These are phyloP conservation scores for Diaporthe sp. DNA, from an alignment of 2,329 filamentous ascomycete species.

Conservation along the genomic window DNA sequence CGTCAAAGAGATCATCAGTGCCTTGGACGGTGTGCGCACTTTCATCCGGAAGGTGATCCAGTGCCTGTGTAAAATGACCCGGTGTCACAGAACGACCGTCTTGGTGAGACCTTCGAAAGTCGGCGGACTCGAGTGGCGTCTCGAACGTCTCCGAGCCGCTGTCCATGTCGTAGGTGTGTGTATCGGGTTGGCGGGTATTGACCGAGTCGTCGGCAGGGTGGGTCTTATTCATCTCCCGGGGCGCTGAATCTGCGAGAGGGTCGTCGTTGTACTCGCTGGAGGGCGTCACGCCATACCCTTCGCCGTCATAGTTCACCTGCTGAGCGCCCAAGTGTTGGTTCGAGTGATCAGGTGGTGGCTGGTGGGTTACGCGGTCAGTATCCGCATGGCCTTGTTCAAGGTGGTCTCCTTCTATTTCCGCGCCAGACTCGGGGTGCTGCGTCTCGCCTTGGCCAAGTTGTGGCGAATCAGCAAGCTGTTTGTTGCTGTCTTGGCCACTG, in stretches of 20 bases:
- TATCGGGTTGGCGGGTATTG: neutral
- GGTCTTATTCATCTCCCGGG: neutral
- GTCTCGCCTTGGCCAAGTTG: neutral
- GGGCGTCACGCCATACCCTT: slow-evolving; percentile 26
- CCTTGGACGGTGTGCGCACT: slow-evolving; percentile 52
- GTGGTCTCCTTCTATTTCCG: neutral
- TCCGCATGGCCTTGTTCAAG: neutral
- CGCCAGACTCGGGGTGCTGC: neutral
- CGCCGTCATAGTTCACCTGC: slow-evolving; percentile 31
- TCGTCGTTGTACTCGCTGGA: slow-evolving; percentile 17
- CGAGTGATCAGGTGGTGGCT: neutral
- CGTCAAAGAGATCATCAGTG: slow-evolving; percentile 53
- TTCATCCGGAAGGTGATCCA: slow-evolving; percentile 40
- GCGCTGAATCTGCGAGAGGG: neutral
- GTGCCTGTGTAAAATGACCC: slow-evolving; percentile 12
- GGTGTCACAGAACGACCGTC: neutral
- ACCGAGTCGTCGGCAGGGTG: neutral
- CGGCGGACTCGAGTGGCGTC: slow-evolving; percentile 8
- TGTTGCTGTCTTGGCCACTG: neutral
- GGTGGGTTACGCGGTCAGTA: neutral
- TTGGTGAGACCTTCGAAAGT: neutral
- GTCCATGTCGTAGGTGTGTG: neutral
- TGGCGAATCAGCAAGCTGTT: neutral
- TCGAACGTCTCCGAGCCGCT: slow-evolving; percentile 9
- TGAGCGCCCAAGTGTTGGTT: neutral